Evolutionary conservation across 257 asterid species (phyloP).

Genomic region (Plantago ovata): DNA sequence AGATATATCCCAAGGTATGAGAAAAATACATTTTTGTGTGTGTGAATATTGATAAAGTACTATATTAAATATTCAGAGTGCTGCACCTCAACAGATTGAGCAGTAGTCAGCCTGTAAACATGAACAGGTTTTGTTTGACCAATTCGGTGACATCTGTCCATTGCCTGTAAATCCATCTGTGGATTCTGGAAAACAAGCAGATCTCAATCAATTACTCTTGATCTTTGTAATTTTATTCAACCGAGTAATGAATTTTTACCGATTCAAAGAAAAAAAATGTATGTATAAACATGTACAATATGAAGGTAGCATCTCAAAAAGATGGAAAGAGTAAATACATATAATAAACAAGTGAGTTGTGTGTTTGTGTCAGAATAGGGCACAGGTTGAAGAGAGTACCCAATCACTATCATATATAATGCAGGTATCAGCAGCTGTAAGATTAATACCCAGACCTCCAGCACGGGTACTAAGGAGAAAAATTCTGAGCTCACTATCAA

Average conservation of each 20-base stretch:
- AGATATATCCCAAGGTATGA: neutral
- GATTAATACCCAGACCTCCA: conserved; percentile 99
- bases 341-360: too few species aligned
- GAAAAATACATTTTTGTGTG: neutral
- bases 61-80: neutral
- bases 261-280: neutral
- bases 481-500: conserved; percentile 49
- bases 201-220: conserved; percentile 20
- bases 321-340: too few species aligned
- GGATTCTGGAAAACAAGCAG: conserved; percentile 66
- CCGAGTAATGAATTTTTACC: too few species aligned
- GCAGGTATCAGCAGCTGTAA: conserved; percentile 98
- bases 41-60: neutral
- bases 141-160: conserved; percentile 97
- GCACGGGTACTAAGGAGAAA: conserved; percentile 98
- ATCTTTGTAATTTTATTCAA: too few species aligned
- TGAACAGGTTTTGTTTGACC: conserved; percentile 99
- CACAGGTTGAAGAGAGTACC: conserved; percentile 45
- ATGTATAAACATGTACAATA: neutral
- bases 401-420: conserved; percentile 96
- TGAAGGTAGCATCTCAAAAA: neutral
- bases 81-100: conserved; percentile 89
- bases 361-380: neutral
- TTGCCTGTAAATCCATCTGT: conserved; percentile 98
- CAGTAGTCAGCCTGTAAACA: conserved; percentile 91